A percentile compares a stretch with the other conserved stretches of the same genome.
phyloP scores from a whole-genome alignment of 1,284 basidiomycete species.

The Boletellus deceptivus region DNA sequence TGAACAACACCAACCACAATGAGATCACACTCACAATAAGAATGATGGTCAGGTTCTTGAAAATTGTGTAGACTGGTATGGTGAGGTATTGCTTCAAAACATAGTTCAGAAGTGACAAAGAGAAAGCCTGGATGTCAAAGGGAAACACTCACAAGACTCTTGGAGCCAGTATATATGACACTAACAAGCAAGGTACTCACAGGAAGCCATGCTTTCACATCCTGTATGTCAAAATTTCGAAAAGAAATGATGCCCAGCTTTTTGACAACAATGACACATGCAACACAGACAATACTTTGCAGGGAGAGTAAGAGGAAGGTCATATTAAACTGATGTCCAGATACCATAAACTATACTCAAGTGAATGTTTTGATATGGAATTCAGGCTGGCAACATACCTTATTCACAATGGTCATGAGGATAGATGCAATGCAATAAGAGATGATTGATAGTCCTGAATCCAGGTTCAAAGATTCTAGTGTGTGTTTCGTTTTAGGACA shows the following conservation, averaged over 20 bases:
- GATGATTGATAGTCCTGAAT: slow-evolving; percentile 72
- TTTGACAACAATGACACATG: slow-evolving; percentile 76
- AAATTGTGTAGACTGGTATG: slow-evolving; percentile 96
- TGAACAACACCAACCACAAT: slow-evolving; percentile 6
- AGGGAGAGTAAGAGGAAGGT: slow-evolving; percentile 93
- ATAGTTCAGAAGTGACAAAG: background rate
- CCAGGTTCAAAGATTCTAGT: background rate
- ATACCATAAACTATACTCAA: slow-evolving; percentile 81
- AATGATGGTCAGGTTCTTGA: slow-evolving; percentile 99
- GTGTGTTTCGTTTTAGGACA: background rate
- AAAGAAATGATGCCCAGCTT: slow-evolving; percentile 84
- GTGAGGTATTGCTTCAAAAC: slow-evolving; percentile 79
- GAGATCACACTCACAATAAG: slow-evolving; percentile 69
- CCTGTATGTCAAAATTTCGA: slow-evolving; percentile 79
- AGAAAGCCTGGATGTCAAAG: background rate
- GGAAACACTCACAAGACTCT: slow-evolving; percentile 75
- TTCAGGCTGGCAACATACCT: slow-evolving; percentile 51
- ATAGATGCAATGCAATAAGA: slow-evolving; percentile 95
- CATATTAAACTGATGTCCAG: slow-evolving; percentile 93
- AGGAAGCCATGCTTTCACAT: slow-evolving; percentile 93
- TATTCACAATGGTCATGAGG: slow-evolving; percentile 97
- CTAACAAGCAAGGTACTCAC: slow-evolving; percentile 90
- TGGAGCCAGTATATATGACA: slow-evolving; percentile 98
- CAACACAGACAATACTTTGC: slow-evolving; percentile 85
- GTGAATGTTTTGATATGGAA: slow-evolving; percentile 6